Conservation (phyloP, 306 rosid genomes). For the Ormosia emarginata region DNA sequence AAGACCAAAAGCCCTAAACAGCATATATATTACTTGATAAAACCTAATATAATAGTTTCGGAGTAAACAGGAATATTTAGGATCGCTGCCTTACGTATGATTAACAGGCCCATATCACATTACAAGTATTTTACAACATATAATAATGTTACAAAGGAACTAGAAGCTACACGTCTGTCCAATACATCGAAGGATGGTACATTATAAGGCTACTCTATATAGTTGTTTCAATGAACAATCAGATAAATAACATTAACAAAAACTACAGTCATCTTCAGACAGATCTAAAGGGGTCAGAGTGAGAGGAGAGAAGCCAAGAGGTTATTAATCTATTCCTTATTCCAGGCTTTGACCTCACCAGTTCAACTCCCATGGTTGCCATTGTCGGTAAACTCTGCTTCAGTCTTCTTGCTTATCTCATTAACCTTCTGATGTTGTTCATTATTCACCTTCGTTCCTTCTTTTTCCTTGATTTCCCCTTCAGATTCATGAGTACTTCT, state of each 20-base stretch:
- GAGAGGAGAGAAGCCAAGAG: conserved; percentile 31
- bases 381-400: conserved; percentile 48
- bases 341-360: conserved; percentile 33
- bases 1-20: background rate
- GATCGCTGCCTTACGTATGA: conserved; percentile 19
- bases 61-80: background rate
- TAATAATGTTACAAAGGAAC: conserved; percentile 39
- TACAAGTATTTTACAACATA: conserved; percentile 48
- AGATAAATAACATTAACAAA: conserved; percentile 41
- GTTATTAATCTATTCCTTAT: conserved; percentile 24
- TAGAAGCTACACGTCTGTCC: conserved; percentile 34
- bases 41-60: background rate
- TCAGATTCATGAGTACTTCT: conserved; percentile 31
- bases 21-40: background rate
- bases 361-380: conserved; percentile 35
- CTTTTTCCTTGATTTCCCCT: conserved; percentile 49
- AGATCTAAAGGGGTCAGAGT: conserved; percentile 44
- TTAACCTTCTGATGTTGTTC: conserved; percentile 36
- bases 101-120: conserved; percentile 33
- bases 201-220: conserved; percentile 51
- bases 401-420: conserved; percentile 42
- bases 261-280: conserved; percentile 38
- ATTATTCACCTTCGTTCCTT: conserved; percentile 30
- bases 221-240: conserved; percentile 45
- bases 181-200: conserved; percentile 47